Base-by-base conservation (phyloP, 1,284 basidiomycete genomes). In the Cystobasidium pallidum region DNA sequence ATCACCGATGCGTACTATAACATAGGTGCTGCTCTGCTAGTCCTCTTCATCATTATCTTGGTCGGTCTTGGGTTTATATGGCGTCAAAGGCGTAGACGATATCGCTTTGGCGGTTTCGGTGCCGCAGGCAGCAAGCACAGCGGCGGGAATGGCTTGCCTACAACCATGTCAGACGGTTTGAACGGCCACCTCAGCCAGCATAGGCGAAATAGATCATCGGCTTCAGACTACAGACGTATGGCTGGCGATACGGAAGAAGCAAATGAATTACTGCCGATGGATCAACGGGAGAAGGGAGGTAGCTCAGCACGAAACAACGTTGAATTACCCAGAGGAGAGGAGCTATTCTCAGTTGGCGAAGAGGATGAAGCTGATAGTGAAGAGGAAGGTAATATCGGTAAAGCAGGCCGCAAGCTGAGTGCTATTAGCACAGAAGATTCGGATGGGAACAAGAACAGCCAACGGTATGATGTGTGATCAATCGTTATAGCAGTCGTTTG, bases 1-100 rank as follows among this genome's bases (percentile, higher is more conserved):
- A 28, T 47, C 52, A 39, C 64, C 45, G 73, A 78, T 89, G 91
- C 90, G 19, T 93, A 93, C 80, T 96, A 94, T 81, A 95, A 96
- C 76, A 90, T 92, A 24, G 91, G 91, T 11, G 90, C 90, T 0
- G 88, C 91, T 1, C 83, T 95, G 28, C 87, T 96, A 36, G 84
- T 97, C 45, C 79, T 91, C 3, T 81, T 96, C 55, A 86, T 96
- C 73, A 84, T 86, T 28, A 79, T 88, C 11, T 85, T 84, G n/a
- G 85, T 94, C 51, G 91, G 87, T 0, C 81, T 84, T 19, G 91
- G 89, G 80, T 81, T 92, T 68, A 54, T 71, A 32, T 71, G 55
- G 72, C 72, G 74, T 49, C 74, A 66, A 65, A 66, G 67, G 30
- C 61, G 64, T 19, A 65, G 41, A 68, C 66, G 63, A 52, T 63